phyloP scores from a whole-genome alignment of 2,329 filamentous ascomycete species.

The Xylariaceae sp. region DNA sequence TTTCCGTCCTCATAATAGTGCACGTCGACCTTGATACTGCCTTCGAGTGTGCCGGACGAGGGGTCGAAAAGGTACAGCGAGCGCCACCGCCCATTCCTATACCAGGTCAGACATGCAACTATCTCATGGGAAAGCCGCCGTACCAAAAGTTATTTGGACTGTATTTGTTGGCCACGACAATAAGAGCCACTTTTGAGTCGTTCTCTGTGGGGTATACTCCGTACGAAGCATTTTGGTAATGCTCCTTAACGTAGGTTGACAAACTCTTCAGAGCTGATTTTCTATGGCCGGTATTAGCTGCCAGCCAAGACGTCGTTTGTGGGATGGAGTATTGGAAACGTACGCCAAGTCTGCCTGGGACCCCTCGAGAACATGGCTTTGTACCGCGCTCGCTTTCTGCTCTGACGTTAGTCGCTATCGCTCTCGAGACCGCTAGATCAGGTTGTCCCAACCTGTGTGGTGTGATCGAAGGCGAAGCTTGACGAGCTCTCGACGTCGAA shows the following conservation, averaged over 20 bases:
- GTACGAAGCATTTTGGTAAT: slow-evolving; percentile 75
- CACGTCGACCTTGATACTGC: slow-evolving; percentile 85
- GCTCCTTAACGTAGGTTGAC: slow-evolving; percentile 69
- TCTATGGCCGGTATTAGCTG: slow-evolving; percentile 38
- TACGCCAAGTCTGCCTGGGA: slow-evolving; percentile 74
- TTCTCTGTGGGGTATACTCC: slow-evolving; percentile 76
- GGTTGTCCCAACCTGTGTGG: slow-evolving; percentile 52
- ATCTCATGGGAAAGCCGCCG: slow-evolving; percentile 7
- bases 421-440: background rate
- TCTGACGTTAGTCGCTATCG: slow-evolving; percentile 7
- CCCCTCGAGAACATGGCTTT: slow-evolving; percentile 73
- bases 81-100: slow-evolving; percentile 92
- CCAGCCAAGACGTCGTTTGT: slow-evolving; percentile 12
- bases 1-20: slow-evolving; percentile 99
- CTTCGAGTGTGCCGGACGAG: slow-evolving; percentile 59
- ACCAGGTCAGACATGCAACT: slow-evolving; percentile 1
- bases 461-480: slow-evolving; percentile 84
- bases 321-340: slow-evolving; percentile 21
- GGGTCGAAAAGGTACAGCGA: slow-evolving; percentile 76
- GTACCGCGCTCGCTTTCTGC: slow-evolving; percentile 73
- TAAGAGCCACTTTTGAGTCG: slow-evolving; percentile 67
- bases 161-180: slow-evolving; percentile 93
- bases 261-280: slow-evolving; percentile 79
- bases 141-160: slow-evolving; percentile 97
- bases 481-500: slow-evolving; percentile 84